These are phyloP conservation scores for Chlorociboria aeruginascens DNA, from an alignment of 495 filamentous ascomycete genomes.

Conservation along the genomic window DNA sequence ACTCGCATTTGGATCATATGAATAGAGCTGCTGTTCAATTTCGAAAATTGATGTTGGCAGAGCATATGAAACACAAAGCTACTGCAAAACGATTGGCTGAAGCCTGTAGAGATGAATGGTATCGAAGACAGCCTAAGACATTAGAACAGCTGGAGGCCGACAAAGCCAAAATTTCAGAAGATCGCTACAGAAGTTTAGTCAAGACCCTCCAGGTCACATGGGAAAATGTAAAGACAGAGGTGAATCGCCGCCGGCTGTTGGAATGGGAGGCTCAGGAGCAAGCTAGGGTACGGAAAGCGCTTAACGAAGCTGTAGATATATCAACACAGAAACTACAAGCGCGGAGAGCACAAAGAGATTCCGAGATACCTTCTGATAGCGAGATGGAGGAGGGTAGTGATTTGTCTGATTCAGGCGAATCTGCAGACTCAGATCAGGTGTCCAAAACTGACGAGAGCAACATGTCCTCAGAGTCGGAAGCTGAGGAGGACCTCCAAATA, in stretches of 20 bases:
- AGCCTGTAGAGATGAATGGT: slow-evolving; percentile 49
- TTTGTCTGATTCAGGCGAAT: slow-evolving; percentile 32
- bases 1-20: slow-evolving; percentile 76
- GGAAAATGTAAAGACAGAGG: slow-evolving; percentile 63
- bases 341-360: slow-evolving; percentile 33
- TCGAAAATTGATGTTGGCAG: slow-evolving; percentile 60
- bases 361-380: slow-evolving; percentile 33
- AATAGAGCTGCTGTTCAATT: slow-evolving; percentile 72
- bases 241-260: slow-evolving; percentile 57
- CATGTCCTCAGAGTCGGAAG: slow-evolving; percentile 56
- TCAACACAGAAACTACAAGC: slow-evolving; percentile 45
- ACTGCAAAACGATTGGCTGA: slow-evolving; percentile 55
- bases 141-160: slow-evolving; percentile 55
- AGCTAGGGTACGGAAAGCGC: slow-evolving; percentile 62
- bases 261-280: slow-evolving; percentile 83
- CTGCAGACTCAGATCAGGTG: slow-evolving; percentile 33
- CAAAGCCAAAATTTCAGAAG: slow-evolving; percentile 34
- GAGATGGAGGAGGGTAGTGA: slow-evolving; percentile 23
- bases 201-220: slow-evolving; percentile 64
- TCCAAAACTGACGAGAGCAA: slow-evolving; percentile 51
- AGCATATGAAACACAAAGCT: slow-evolving; percentile 57
- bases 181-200: slow-evolving; percentile 51
- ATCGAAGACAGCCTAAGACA: slow-evolving; percentile 53
- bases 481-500: slow-evolving; percentile 32
- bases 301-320: slow-evolving; percentile 74